These are phyloP conservation scores for Sarcomyxa edulis DNA, from an alignment of 768 basidiomycete species.

Conservation along the genomic window DNA sequence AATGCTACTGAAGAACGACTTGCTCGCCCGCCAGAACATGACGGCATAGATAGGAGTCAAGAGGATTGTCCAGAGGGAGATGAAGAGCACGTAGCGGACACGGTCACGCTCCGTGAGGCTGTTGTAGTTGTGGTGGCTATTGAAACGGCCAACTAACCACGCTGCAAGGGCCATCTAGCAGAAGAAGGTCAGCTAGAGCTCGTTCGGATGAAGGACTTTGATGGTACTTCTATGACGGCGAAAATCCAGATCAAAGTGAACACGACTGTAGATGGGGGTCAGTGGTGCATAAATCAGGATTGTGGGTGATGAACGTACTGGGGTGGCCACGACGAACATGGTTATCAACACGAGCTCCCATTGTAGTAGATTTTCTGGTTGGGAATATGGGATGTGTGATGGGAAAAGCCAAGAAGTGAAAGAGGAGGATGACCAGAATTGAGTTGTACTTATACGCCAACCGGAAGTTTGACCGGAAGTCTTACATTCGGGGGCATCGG, in stretches of 20 bases:
- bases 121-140: conserved; percentile 47
- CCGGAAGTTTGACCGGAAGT: too few relatives aligned
- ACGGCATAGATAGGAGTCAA: conserved; percentile 45
- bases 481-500: too few relatives aligned
- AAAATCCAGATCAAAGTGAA: conserved; percentile 54
- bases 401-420: too few relatives aligned
- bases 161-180: conserved; percentile 62
- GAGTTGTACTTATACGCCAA: too few relatives aligned
- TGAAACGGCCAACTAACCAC: conserved; percentile 64
- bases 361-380: too few relatives aligned
- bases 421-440: too few relatives aligned
- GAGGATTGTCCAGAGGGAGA: conserved; percentile 67
- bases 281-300: conserved; percentile 1
- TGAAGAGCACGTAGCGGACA: conserved; percentile 63
- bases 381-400: too few relatives aligned
- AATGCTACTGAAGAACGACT: conserved; percentile 50
- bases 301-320: conserved; percentile 28
- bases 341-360: too few relatives aligned
- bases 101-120: conserved; percentile 49
- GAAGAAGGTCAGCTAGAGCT: background rate
- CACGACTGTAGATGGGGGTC: conserved; percentile 29
- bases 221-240: conserved; percentile 57
- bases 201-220: background rate
- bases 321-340: conserved; percentile 43
- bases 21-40: conserved; percentile 46